phyloP scores from a whole-genome alignment of 1,284 basidiomycete genomes.

The Peniophora sp. region DNA sequence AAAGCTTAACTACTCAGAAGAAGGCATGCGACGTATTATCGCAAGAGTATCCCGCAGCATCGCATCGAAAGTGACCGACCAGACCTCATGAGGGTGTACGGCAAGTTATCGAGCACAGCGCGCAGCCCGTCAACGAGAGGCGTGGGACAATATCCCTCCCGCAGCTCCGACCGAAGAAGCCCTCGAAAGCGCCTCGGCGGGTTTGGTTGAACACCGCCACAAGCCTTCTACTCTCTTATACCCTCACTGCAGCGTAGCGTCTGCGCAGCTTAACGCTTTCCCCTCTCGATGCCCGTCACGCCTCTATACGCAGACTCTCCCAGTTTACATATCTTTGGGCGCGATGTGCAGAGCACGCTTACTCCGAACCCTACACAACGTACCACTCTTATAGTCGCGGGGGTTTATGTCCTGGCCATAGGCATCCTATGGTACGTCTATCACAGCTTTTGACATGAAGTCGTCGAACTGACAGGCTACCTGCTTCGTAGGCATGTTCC shows the following conservation, averaged over 20 bases:
- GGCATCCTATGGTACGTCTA: slow-evolving; percentile 62
- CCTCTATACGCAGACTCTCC: slow-evolving; percentile 12
- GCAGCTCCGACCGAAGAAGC: slow-evolving; percentile 9
- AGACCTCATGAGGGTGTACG: too few relatives aligned
- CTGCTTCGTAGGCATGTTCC: slow-evolving; percentile 67
- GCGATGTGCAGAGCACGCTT: slow-evolving; percentile 30
- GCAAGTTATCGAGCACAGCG: too few relatives aligned
- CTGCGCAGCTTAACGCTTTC: slow-evolving; percentile 1
- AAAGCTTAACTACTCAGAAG: too few relatives aligned
- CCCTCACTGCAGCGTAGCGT: not conserved
- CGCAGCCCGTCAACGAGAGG: too few relatives aligned
- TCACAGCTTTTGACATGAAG: not conserved
- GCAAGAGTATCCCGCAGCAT: too few relatives aligned
- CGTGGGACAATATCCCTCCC: too few relatives aligned
- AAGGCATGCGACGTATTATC: too few relatives aligned
- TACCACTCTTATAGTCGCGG: slow-evolving; percentile 74
- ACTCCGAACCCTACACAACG: slow-evolving; percentile 68
- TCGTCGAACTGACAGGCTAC: slow-evolving; percentile 2
- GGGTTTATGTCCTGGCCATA: slow-evolving; percentile 63
- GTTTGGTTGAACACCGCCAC: not conserved
- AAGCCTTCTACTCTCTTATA: not conserved
- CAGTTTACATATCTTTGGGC: slow-evolving; percentile 22
- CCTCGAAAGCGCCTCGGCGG: slow-evolving; percentile 16
- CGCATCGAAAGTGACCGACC: too few relatives aligned
- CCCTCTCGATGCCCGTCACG: slow-evolving; percentile 8